Conservation (phyloP, 1,139 yeast genomes). For the Candida glucosophila region DNA sequence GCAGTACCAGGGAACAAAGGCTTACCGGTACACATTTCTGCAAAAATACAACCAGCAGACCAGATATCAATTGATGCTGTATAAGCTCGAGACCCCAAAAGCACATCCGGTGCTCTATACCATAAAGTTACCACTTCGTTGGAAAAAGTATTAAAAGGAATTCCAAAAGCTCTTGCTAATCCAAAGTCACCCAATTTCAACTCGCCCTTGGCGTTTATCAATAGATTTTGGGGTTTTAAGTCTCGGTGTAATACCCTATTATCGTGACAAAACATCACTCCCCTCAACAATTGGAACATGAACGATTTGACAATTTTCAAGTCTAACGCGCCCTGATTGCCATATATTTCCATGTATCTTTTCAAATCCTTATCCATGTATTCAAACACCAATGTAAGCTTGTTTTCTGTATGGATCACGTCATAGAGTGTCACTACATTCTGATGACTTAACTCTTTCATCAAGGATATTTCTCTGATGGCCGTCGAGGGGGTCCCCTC, state of each 20-base stretch:
- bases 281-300: constrained; percentile 86
- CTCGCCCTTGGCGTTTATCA: constrained; percentile 83
- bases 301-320: constrained; percentile 76
- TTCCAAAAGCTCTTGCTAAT: constrained; percentile 94
- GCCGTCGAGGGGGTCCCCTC: constrained; percentile 99
- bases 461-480: constrained; percentile 87
- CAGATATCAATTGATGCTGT: constrained; percentile 96
- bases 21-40: constrained; percentile 98
- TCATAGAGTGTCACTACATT: constrained; percentile 90
- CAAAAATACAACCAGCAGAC: constrained; percentile 97
- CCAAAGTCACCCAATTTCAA: constrained; percentile 97
- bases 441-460: constrained; percentile 94
- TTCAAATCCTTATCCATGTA: constrained; percentile 91
- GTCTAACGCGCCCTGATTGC: constrained; percentile 75
- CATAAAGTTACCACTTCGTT: constrained; percentile 96
- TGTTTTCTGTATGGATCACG: constrained; percentile 94
- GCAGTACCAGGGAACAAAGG: constrained; percentile 95
- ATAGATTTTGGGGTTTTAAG: constrained; percentile 87
- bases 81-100: constrained; percentile 89
- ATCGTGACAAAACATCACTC: constrained; percentile 91
- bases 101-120: constrained; percentile 98
- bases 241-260: constrained; percentile 92
- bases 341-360: constrained; percentile 86
- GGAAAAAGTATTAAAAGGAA: constrained; percentile 94
- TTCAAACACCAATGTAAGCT: constrained; percentile 87